Evolutionary conservation across 2,329 filamentous ascomycete genomes (phyloP), one percentile per base, ranked within the genome.

Genomic region (Colletotrichum nymphaeae): DNA sequence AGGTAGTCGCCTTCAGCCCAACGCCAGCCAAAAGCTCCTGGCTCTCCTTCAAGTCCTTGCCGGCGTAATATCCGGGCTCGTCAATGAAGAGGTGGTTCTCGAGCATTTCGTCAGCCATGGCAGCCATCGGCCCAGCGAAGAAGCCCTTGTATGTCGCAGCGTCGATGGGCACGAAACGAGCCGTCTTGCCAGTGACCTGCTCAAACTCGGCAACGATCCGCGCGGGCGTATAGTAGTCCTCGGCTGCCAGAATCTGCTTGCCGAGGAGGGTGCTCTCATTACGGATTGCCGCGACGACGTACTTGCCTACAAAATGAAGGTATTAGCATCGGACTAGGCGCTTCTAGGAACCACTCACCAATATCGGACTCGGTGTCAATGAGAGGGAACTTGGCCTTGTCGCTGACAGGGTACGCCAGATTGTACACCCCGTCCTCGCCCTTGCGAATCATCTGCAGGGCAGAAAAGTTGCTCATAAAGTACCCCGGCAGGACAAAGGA

Each of bases 391-490:
- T 75, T 77, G 24, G 81, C 73, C 24, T 74, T 79, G n/a, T 78
- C 63, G 19, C 55, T 24, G 77, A 77, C 37, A 72, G 81, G 56
- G 77, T 76, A 67, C 8, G 73, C 74, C 1, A 80, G 46, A 0
- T 46, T 71, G 30, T 80, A 76, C 12, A 78, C 76, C 58, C 78
- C 80, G n/a, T 79, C 77, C 5, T 79, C 78, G 35, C 67, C 74
- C 68, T 79, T 76, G 6, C 76, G 76, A 35, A 77, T 75, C 28
- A 76, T 32, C 72, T 78, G 73, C 26, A 72, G 24, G 1, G 49
- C 73, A 26, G 80, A 76, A 30, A 86, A 80, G 69, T 89, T 90
- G 75, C 85, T 83, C 87, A 90, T 89, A 74, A 88, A 90, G 52
- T 82, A 83, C 0, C 82, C 88, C 0, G 87, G 85, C 4, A 85